phyloP scores from a whole-genome alignment of 768 basidiomycete genomes.

The Lentinula guzmanii region DNA sequence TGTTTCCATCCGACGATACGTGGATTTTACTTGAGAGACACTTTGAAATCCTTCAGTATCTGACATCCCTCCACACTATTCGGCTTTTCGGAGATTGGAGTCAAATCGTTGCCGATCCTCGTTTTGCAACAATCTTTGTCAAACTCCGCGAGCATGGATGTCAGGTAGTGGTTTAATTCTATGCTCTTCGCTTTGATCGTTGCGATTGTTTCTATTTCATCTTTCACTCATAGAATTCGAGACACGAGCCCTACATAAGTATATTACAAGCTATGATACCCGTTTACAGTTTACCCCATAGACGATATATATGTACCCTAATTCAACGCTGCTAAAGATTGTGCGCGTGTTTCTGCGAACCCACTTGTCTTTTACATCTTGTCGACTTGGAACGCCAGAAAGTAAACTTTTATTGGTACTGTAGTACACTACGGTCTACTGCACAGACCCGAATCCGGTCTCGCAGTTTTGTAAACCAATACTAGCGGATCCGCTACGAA shows the following conservation, averaged over 20 bases:
- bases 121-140: conserved; percentile 25
- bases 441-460: conserved; percentile 61
- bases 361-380: neutral
- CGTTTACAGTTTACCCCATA: neutral
- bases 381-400: too few relatives aligned
- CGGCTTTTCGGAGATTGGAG: conserved; percentile 53
- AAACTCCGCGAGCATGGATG: conserved; percentile 27
- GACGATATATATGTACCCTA: neutral
- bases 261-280: neutral
- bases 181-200: neutral
- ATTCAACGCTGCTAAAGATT: conserved; percentile 24
- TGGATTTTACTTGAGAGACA: conserved; percentile 43
- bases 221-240: too few relatives aligned
- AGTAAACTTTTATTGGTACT: conserved; percentile 11
- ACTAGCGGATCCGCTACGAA: conserved; percentile 65
- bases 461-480: conserved; percentile 56
- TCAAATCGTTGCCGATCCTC: conserved; percentile 27
- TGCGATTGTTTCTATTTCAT: neutral
- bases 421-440: conserved; percentile 19
- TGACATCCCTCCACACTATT: conserved; percentile 41
- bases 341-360: neutral
- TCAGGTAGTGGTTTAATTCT: conserved; percentile 10
- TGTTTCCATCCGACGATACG: conserved; percentile 27
- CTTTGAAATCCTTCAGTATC: conserved; percentile 34
- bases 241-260: neutral